Evolutionary conservation across 2,329 filamentous ascomycete genomes (phyloP).

Genomic region (Aschersonia sp.): DNA sequence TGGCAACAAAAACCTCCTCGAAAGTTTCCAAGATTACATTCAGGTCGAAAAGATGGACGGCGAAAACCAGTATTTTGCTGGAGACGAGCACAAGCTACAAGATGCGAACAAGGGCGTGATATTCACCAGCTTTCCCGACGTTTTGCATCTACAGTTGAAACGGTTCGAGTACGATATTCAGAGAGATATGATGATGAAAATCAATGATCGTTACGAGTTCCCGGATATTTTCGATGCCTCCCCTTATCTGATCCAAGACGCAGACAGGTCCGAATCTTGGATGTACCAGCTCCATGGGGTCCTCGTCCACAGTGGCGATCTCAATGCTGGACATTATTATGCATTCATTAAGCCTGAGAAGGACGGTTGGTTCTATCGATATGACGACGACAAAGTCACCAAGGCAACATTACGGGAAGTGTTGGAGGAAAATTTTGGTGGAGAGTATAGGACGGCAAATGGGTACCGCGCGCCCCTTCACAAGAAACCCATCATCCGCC

Average conservation of each 20-base stretch:
- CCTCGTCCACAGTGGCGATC: conserved; percentile 86
- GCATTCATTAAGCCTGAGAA: conserved; percentile 90
- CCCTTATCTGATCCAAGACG: conserved; percentile 74
- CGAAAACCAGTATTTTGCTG: conserved; percentile 95
- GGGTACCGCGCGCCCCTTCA: conserved; percentile 31
- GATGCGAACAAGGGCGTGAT: conserved; percentile 97
- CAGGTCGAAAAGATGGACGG: conserved; percentile 94
- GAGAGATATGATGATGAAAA: conserved; percentile 96
- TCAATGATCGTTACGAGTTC: conserved; percentile 86
- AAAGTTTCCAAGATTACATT: conserved; percentile 93
- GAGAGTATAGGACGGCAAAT: conserved; percentile 52
- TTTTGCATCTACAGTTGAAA: conserved; percentile 89
- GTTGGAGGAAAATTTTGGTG: conserved; percentile 91
- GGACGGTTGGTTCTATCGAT: conserved; percentile 90
- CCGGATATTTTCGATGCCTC: conserved; percentile 72
- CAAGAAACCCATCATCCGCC: conserved; percentile 47
- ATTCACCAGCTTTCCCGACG: conserved; percentile 87
- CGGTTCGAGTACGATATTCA: conserved; percentile 97
- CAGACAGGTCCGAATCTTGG: conserved; percentile 80
- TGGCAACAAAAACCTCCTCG: conserved; percentile 81
- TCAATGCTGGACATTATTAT: conserved; percentile 97
- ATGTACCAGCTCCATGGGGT: conserved; percentile 89
- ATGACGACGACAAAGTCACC: conserved; percentile 96
- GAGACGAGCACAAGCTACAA: conserved; percentile 78
- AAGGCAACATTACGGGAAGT: conserved; percentile 83